These are phyloP conservation scores for Amanita rimosa DNA, from an alignment of 768 basidiomycete species.

Conservation along the genomic window DNA sequence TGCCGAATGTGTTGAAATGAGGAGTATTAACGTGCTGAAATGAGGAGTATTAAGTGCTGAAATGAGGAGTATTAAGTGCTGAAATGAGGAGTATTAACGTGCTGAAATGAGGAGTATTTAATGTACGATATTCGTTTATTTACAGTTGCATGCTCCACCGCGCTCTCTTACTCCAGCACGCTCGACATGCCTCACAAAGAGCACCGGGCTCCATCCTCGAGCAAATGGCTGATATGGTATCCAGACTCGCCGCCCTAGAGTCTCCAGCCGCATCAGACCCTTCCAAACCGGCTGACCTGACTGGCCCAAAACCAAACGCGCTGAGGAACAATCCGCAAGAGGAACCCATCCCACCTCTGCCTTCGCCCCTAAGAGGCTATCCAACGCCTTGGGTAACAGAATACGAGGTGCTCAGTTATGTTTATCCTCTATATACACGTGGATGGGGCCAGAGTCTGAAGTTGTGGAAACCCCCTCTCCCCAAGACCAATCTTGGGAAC, in stretches of 20 bases:
- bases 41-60: no score
- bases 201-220: background rate
- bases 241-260: background rate
- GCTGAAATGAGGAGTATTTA: constrained; percentile 19
- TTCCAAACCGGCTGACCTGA: background rate
- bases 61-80: no score
- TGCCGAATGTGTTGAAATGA: constrained; percentile 48
- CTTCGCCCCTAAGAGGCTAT: background rate
- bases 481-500: background rate
- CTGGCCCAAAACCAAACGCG: constrained; percentile 5
- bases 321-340: background rate
- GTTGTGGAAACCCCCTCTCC: background rate
- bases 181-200: background rate
- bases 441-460: constrained; percentile 6
- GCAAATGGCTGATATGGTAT: constrained; percentile 3
- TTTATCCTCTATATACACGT: constrained; percentile 3
- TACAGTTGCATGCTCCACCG: background rate
- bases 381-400: constrained; percentile 7
- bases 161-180: background rate
- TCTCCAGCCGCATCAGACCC: background rate
- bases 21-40: constrained; percentile 24
- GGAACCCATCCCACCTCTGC: constrained; percentile 2
- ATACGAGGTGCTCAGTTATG: constrained; percentile 1
- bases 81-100: no score
- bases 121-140: background rate